phyloP scores from a whole-genome alignment of 2,329 filamentous ascomycete species.

The Aspergillus intermedius region DNA sequence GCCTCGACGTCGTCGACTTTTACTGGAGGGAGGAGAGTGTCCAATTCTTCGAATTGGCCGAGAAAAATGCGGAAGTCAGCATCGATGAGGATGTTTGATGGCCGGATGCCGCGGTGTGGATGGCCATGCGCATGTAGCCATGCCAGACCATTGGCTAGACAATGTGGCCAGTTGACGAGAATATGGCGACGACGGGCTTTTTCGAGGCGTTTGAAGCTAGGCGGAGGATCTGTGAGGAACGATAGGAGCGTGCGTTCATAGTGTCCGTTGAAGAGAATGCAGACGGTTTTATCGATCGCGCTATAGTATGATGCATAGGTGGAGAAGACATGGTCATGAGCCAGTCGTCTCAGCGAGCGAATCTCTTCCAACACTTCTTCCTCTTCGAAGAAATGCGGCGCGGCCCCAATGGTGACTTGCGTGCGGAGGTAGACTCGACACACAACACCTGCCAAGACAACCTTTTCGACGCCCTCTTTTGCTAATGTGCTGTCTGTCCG shows the following conservation, averaged over 20 bases:
- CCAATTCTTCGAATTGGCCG: slow-evolving; percentile 51
- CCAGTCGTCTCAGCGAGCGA: slow-evolving; percentile 29
- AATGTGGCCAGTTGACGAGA: slow-evolving; percentile 43
- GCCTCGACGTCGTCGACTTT: slow-evolving; percentile 49
- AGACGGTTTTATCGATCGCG: slow-evolving; percentile 33
- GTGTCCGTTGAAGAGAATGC: slow-evolving; percentile 36
- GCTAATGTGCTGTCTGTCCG: slow-evolving; percentile 32
- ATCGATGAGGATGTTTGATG: slow-evolving; percentile 55
- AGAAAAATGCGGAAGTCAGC: slow-evolving; percentile 51
- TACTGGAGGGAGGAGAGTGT: slow-evolving; percentile 48
- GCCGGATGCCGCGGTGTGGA: slow-evolving; percentile 51
- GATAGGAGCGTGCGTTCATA: slow-evolving; percentile 37
- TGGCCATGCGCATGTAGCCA: slow-evolving; percentile 52
- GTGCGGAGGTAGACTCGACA: slow-evolving; percentile 33
- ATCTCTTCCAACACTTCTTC: slow-evolving; percentile 37
- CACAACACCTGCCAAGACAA: slow-evolving; percentile 32
- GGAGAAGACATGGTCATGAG: slow-evolving; percentile 40
- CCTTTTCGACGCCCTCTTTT: slow-evolving; percentile 36
- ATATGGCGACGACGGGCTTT: slow-evolving; percentile 38
- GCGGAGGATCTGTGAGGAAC: slow-evolving; percentile 39
- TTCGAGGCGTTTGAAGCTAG: slow-evolving; percentile 34
- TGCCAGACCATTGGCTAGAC: slow-evolving; percentile 49
- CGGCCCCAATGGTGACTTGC: slow-evolving; percentile 31
- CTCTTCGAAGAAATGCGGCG: slow-evolving; percentile 33
- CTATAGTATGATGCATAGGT: slow-evolving; percentile 39